Base-by-base conservation (phyloP, 2,329 filamentous ascomycete species). In the Fusarium kyushuense region DNA sequence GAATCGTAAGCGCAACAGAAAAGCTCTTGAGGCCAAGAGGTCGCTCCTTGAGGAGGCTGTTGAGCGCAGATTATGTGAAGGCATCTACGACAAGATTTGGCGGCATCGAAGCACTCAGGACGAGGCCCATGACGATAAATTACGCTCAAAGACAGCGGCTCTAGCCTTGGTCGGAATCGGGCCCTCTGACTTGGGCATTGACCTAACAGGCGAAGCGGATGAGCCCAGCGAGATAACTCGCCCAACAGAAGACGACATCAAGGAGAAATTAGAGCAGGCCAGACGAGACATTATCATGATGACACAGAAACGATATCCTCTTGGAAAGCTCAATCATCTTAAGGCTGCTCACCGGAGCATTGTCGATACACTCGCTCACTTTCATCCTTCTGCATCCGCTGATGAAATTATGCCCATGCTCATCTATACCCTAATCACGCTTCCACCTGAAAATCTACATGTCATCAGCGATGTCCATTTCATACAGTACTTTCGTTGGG, bases 361-460 rank as follows among this genome's bases (percentile, higher is more conserved):
- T 67, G 96, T 99, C 48, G 95, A 98, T 77, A 94, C 94, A 2
- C 78, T 90, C 48, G 85, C 87, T 6, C 84, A 88, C 71, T 89
- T 90, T 62, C 88, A 89, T 65, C 88, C 87, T 19, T 89, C 94
- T 1, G 97, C 96, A 1, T 98, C 96, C 1, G 96, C 96, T 4
- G 96, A 99, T 76, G 96, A 98, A 79, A 96, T 99, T 55, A 89
- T 99, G 77, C 96, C 96, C 1, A 97, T 97, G 78, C 86, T 99
- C 66, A 99, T 99, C 65, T 99, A 97, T 81, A 93, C 94, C 0
- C 86, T 99, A 63, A 96, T 99, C 76, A 97, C 94, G 4, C 90
- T 94, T 43, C 91, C 93, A 1, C 92, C 94, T 0, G 92, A 96
- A 78, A 88, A 90, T 33, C 90, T 98, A 47, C 92, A 94, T 77